These are phyloP conservation scores for Moesziomyces parantarcticus DNA, from an alignment of 1,284 basidiomycete species.

Conservation along the genomic window DNA sequence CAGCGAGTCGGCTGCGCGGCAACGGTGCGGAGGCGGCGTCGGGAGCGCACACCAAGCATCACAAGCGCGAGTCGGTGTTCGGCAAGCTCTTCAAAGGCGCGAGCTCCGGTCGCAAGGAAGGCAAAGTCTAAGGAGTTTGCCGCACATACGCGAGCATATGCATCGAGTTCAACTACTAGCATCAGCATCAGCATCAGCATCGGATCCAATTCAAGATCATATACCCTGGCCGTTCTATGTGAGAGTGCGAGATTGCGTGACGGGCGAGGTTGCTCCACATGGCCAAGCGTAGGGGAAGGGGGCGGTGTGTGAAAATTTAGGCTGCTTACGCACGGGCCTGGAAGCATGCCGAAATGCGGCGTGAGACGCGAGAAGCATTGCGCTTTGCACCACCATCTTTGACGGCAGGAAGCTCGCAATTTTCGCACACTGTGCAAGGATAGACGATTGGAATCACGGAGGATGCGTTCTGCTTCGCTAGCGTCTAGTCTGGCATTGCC, in stretches of 20 bases:
- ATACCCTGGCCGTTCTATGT: too few relatives aligned
- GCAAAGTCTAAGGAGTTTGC: constrained; percentile 10
- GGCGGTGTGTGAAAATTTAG: not conserved
- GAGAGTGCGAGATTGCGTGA: too few relatives aligned
- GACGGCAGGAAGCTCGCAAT: too few relatives aligned
- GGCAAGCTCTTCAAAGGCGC: constrained; percentile 41
- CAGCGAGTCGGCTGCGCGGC: constrained; percentile 19
- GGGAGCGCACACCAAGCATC: constrained; percentile 1
- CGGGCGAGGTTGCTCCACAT: too few relatives aligned
- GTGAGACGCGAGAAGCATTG: too few relatives aligned
- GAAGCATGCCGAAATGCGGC: too few relatives aligned
- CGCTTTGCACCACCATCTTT: too few relatives aligned
- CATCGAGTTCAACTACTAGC: too few relatives aligned
- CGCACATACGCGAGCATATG: too few relatives aligned
- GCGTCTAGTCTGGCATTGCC: constrained; percentile 31
- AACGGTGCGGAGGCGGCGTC: not conserved
- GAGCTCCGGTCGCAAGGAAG: constrained; percentile 27
- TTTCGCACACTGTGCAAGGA: too few relatives aligned
- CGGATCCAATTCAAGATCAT: not conserved
- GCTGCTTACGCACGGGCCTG: constrained; percentile 1
- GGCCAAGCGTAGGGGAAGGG: too few relatives aligned
- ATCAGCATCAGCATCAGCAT: not conserved
- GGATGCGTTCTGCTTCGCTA: constrained; percentile 21
- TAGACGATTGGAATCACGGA: not conserved
- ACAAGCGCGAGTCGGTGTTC: constrained; percentile 39